Evolutionary conservation across 139 green algal species (phyloP), one percentile per base, ranked within the genome.

Genomic region (Eudorina sp.): DNA sequence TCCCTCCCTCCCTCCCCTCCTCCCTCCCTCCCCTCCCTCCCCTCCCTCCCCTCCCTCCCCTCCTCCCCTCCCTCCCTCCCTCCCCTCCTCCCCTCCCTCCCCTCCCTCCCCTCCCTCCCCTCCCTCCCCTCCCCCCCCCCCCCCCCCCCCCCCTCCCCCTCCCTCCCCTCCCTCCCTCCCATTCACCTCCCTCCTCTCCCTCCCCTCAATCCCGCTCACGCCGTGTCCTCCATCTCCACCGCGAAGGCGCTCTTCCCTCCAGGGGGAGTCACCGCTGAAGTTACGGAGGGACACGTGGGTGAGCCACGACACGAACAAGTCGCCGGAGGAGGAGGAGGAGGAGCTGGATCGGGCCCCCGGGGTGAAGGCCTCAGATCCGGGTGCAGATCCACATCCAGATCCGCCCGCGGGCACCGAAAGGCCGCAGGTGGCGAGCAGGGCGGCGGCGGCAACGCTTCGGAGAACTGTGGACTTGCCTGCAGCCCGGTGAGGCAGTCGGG

Each of bases 391-490:
- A n/a, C n/a, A n/a, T n/a, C n/a, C n/a, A n/a, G n/a, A n/a, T n/a
- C n/a, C n/a, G n/a, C 66, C 82, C 34, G 82, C 78, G 11, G 97
- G 96, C 14, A 95, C 92, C 19, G 89, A 66, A 79, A 99, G 90
- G n/a, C 98, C 98, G 85, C 95, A 97, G 16, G 81, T 91, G 5
- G 90, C 96, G 66, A 99, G 94, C 91, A 99, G 92, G 40, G 95
- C 93, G 2, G 94, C 92, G 0, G 97, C 95, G 21, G 86, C 92
- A 3, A 95, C 75, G 0, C 88, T 92, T 29, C 98, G 95, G 62
- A 99, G 92, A 21, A 99, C 85, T 1, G 97, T 99, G 51, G 92
- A n/a, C 92, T 99, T 99, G 87, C 97, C 97, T 88, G 91, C n/a
- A n/a, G n/a, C n/a, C n/a, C n/a, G n/a, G n/a, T n/a, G n/a, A n/a